These are phyloP conservation scores for Wallacemonas sp. DNA, from an alignment of 208 protist species.

Conservation along the genomic window DNA sequence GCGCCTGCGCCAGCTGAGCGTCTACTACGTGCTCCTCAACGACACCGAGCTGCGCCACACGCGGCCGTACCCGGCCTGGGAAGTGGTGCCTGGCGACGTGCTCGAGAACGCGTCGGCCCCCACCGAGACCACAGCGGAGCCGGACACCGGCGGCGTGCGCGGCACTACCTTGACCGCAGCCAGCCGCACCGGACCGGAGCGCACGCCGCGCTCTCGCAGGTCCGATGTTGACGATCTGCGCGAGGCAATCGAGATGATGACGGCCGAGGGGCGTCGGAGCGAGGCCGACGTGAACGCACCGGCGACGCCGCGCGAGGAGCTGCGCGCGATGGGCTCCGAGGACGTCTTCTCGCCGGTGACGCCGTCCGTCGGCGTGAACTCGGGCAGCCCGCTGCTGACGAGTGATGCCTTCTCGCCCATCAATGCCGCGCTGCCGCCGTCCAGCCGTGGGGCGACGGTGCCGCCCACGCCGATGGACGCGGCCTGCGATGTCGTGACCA, in stretches of 20 bases:
- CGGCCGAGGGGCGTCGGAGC: slow-evolving; percentile 21
- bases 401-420: slow-evolving; percentile 7
- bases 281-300: slow-evolving; percentile 12
- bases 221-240: slow-evolving; percentile 27
- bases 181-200: neutral
- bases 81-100: slow-evolving; percentile 23
- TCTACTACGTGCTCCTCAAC: slow-evolving; percentile 5
- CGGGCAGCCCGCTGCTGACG: neutral
- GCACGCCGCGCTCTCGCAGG: neutral
- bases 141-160: neutral
- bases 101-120: neutral
- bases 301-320: neutral
- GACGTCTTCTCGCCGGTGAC: neutral
- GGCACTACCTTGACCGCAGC: too few species aligned
- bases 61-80: slow-evolving; percentile 28
- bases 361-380: neutral
- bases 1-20: slow-evolving; percentile 20
- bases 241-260: slow-evolving; percentile 25
- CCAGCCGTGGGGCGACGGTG: neutral
- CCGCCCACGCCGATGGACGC: slow-evolving; percentile 1
- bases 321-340: neutral
- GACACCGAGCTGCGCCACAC: slow-evolving; percentile 8
- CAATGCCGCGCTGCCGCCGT: neutral
- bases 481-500: neutral
- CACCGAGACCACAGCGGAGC: neutral